Base-by-base conservation (phyloP, 2,329 filamentous ascomycete genomes). In the Emericellopsis atlantica region DNA sequence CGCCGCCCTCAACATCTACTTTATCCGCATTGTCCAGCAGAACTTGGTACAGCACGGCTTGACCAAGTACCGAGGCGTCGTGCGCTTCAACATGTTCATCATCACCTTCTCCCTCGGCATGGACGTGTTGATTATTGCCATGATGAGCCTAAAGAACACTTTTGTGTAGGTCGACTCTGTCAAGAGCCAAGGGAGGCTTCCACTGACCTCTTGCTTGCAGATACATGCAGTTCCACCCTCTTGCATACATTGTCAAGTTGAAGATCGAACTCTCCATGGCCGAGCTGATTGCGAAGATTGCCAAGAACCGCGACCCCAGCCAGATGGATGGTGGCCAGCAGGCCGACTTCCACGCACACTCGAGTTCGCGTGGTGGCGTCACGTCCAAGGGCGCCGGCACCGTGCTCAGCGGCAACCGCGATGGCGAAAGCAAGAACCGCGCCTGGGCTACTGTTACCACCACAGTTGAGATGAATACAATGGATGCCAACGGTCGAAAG, bases 31-130 rank as follows among this genome's bases (percentile, higher is more conserved):
- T 1, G 69, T 72, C 36, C 65, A 64, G 29, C 55, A 55, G 2
- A 62, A 64, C 3, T 57, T 73, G 0, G 62, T 72, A 43, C 54
- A 59, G 18, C 65, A 67, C 36, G 69, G 69, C 9, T 54, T 72
- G 2, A 62, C 59, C 3, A 71, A 71, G 45, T 72, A 72, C 48
- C 60, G 63, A 40, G 50, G 57, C 14, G 55, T 73, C 9, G 64
- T 69, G 32, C 55, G 56, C 21, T 57, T 58, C 42, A 58, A 58
- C 34, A 39, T 57, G 6, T 39, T 42, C 8, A 57, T 58, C 54
- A 52, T 57, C 35, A 43, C 44, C 0, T 32, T 58, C 5, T 58
- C 55, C 0, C 46, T 58, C 10, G 47, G 49, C 3, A 54, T 58
- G 40, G 55, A 58, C 12, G 24, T 43, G 12, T 29, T 44, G 10